Base-by-base conservation (phyloP, 306 rosid species). In the Potentilla sterilis region DNA sequence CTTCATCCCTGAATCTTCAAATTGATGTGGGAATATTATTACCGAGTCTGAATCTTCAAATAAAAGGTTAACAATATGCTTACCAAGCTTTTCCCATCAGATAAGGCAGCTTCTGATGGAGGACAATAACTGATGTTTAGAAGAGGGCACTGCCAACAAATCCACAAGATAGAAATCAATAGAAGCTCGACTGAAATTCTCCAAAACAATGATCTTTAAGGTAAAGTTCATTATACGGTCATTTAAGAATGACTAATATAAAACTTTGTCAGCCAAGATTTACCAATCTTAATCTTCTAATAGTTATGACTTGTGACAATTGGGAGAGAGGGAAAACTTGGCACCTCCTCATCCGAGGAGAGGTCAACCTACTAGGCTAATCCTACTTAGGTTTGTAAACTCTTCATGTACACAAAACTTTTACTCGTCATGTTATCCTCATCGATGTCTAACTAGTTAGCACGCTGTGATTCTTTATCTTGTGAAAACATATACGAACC, bases 51-150 rank as follows among this genome's bases (percentile, higher is more conserved):
- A 7, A 69, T 47, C 55, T 51, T 66, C 35, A 55, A 37, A 18
- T 21, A 47, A 47, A 13, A 57, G 7, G 16, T 49, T 49, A 41
- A 35, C 34, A 32, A 63, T 62, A 16, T 43, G 51, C 88, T 91
- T 77, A 93, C 98, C 93, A 93, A 75, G 75, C 86, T 75, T 86
- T 93, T 91, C 40, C 90, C 92, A 74, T 80, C 68, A 22, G 91
- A 87, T 75, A 91, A 73, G 57, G 67, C 81, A 65, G 81, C 82
- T 87, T 89, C 97, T 72, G 97, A 91, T 79, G 96, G 84, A 34
- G 98, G 96, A 82, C 98, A 93, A 73, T 88, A 91, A 80, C 97
- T 93, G 77, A 93, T 81, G 80, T 93, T 93, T 62, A 93, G 96
- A 82, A 93, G 96, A 77, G 96, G 95, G 75, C 98, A 93, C 98